Conservation (phyloP, 805 yeast genomes). For the Yamadazyma insecticola region DNA sequence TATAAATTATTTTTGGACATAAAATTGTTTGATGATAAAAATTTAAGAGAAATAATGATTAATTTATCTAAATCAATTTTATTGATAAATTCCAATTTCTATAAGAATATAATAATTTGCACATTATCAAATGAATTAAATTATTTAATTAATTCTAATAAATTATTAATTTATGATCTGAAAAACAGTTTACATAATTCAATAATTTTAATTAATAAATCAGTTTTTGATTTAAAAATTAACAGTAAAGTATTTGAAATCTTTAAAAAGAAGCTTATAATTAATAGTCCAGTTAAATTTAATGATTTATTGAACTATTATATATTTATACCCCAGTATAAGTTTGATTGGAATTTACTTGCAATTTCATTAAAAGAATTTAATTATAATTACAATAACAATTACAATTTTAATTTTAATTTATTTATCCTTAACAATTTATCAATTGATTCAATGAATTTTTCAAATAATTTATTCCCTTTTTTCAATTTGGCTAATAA, state of each 20-base stretch:
- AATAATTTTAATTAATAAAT: slow-evolving; percentile 47
- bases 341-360: slow-evolving; percentile 42
- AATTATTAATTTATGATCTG: slow-evolving; percentile 25
- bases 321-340: slow-evolving; percentile 21
- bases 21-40: slow-evolving; percentile 7
- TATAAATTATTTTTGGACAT: slow-evolving; percentile 17
- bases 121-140: slow-evolving; percentile 35
- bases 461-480: slow-evolving; percentile 14
- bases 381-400: slow-evolving; percentile 15
- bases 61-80: slow-evolving; percentile 21
- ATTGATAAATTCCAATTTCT: slow-evolving; percentile 16
- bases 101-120: slow-evolving; percentile 22
- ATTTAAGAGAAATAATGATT: slow-evolving; percentile 15
- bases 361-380: slow-evolving; percentile 46
- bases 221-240: slow-evolving; percentile 6
- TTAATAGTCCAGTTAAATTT: slow-evolving; percentile 47
- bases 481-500: slow-evolving; percentile 8
- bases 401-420: slow-evolving; percentile 7
- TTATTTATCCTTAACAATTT: slow-evolving; percentile 7
- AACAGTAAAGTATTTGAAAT: slow-evolving; percentile 28
- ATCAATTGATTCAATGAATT: slow-evolving; percentile 7
- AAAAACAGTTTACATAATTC: slow-evolving; percentile 47
- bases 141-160: slow-evolving; percentile 14
- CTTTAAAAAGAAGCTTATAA: slow-evolving; percentile 44
- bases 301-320: slow-evolving; percentile 48